phyloP scores from a whole-genome alignment of 2,329 filamentous ascomycete species.

The Pyrenophora seminiperda region DNA sequence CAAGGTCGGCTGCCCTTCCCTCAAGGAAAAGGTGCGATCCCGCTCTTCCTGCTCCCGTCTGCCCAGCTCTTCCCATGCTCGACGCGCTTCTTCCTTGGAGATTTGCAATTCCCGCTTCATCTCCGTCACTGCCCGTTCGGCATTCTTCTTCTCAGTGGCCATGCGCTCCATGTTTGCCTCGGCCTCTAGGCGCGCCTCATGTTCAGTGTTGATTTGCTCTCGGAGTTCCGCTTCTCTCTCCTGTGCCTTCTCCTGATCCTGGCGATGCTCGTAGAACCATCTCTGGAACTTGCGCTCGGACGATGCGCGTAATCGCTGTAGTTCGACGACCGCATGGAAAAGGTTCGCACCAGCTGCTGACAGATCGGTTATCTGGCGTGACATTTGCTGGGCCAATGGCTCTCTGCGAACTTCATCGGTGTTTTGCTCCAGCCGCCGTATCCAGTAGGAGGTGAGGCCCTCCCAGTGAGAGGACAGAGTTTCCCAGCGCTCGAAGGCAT shows the following conservation, averaged over 20 bases:
- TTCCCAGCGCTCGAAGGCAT: constrained; percentile 98
- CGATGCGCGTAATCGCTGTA: constrained; percentile 89
- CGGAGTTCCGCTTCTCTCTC: constrained; percentile 79
- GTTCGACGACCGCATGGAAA: constrained; percentile 95
- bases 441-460: constrained; percentile 96
- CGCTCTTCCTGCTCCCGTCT: constrained; percentile 91
- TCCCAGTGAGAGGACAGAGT: constrained; percentile 97
- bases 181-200: constrained; percentile 70
- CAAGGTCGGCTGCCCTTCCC: constrained; percentile 84
- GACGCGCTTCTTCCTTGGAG: constrained; percentile 91
- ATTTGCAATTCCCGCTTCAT: constrained; percentile 93
- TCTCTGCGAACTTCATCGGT: constrained; percentile 82
- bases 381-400: constrained; percentile 83
- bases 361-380: constrained; percentile 93
- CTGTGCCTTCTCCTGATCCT: constrained; percentile 82
- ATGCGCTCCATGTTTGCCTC: constrained; percentile 69
- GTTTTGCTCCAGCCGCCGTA: constrained; percentile 88
- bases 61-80: constrained; percentile 96
- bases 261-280: constrained; percentile 95
- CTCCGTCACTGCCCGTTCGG: constrained; percentile 80
- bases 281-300: constrained; percentile 97
- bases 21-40: constrained; percentile 81
- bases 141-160: constrained; percentile 70
- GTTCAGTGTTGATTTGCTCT: constrained; percentile 74
- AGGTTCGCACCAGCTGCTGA: constrained; percentile 95